phyloP scores from a whole-genome alignment of 2,329 filamentous ascomycete genomes.

The Chaetomiaceae sp. region DNA sequence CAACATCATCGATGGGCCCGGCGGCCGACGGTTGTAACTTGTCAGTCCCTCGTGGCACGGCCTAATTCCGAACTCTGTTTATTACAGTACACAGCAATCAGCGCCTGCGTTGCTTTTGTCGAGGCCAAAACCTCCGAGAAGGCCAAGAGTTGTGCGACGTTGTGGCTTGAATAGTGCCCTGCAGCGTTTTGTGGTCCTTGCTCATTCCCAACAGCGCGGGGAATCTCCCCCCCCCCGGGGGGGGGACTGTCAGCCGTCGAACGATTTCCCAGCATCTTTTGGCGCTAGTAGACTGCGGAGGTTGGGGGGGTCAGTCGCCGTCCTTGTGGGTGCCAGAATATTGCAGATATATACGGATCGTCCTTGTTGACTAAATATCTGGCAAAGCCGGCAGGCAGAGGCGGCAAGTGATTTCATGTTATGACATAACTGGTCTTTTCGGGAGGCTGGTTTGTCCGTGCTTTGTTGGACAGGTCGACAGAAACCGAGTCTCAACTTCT shows the following conservation, averaged over 20 bases:
- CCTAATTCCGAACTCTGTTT: neutral
- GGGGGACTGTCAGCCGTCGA: conserved; percentile 10
- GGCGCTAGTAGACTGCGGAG: neutral
- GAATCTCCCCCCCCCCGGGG: neutral
- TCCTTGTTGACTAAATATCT: too few relatives aligned
- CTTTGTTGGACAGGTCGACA: neutral
- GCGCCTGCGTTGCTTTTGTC: neutral
- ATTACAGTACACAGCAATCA: neutral
- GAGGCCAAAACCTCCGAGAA: neutral
- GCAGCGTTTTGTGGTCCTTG: neutral
- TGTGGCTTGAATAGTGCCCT: conserved; percentile 10
- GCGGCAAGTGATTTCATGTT: too few relatives aligned
- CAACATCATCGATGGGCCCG: neutral
- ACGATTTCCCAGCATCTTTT: conserved; percentile 4
- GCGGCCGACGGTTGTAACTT: too few relatives aligned
- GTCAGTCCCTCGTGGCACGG: neutral
- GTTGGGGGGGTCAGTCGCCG: neutral
- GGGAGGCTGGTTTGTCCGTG: neutral
- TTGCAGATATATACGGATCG: neutral
- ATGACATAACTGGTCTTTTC: too few relatives aligned
- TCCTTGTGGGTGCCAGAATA: neutral
- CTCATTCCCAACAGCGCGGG: conserved; percentile 1
- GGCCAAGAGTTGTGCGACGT: conserved; percentile 1
- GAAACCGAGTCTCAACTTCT: neutral
- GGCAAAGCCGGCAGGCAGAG: neutral